phyloP scores from a whole-genome alignment of 768 basidiomycete genomes.

The Phylloporus sp. region DNA sequence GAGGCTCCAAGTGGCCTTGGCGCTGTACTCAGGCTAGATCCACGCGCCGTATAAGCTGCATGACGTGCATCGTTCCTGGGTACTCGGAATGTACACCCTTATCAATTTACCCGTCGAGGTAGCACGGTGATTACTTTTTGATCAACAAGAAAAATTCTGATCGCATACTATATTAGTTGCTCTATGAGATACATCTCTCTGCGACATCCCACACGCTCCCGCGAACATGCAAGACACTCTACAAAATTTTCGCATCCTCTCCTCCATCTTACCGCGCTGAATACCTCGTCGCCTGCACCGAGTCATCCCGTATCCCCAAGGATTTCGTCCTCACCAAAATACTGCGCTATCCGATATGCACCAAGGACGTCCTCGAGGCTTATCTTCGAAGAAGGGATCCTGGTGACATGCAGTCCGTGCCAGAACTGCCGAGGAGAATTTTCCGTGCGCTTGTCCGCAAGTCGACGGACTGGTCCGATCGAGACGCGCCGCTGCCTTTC shows the following conservation, averaged over 20 bases:
- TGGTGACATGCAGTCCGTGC: conserved; percentile 8
- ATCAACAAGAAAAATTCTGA: conserved; percentile 4
- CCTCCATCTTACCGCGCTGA: conserved; percentile 57
- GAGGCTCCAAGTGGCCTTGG: no score
- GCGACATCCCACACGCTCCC: conserved; percentile 66
- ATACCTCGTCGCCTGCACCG: conserved; percentile 49
- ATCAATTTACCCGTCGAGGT: conserved; percentile 35
- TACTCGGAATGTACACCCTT: conserved; percentile 18
- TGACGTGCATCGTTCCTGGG: background rate
- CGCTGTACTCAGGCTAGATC: no score
- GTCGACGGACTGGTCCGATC: conserved; percentile 38
- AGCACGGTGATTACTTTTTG: background rate
- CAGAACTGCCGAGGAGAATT: conserved; percentile 61
- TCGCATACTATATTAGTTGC: conserved; percentile 49
- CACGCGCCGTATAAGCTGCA: background rate
- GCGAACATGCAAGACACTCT: conserved; percentile 46
- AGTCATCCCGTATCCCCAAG: conserved; percentile 12
- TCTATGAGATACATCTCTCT: conserved; percentile 72
- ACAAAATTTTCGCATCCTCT: conserved; percentile 49
- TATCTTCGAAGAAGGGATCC: conserved; percentile 33
- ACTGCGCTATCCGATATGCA: conserved; percentile 41
- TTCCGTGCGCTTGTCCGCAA: conserved; percentile 50
- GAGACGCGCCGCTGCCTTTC: conserved; percentile 58
- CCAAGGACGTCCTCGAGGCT: conserved; percentile 38
- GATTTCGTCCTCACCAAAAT: conserved; percentile 38